These are phyloP conservation scores for Termitomyces sp. DNA, from an alignment of 768 basidiomycete species.

Conservation along the genomic window DNA sequence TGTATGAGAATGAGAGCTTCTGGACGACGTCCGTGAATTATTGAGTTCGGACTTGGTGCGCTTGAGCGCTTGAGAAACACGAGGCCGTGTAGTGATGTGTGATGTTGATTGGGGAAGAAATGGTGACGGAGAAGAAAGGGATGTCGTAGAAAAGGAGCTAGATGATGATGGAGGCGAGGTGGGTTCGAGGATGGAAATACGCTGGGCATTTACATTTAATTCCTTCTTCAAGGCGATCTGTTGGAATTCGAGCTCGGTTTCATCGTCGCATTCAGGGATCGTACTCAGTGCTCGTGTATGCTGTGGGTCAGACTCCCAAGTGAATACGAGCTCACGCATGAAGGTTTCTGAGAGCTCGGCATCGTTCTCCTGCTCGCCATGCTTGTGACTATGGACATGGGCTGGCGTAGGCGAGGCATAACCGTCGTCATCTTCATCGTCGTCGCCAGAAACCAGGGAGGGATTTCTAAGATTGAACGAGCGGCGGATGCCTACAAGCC, in stretches of 20 bases:
- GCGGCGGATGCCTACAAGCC: conserved; percentile 10
- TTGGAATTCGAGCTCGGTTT: conserved; percentile 4
- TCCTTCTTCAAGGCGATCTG: background rate
- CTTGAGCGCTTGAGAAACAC: background rate
- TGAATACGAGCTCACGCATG: conserved; percentile 10
- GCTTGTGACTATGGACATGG: background rate
- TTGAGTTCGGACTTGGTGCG: background rate
- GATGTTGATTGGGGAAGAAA: background rate
- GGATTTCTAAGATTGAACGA: conserved; percentile 1
- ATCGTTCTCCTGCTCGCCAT: background rate
- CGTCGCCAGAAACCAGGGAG: background rate
- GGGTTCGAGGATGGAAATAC: background rate
- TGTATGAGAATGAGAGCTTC: background rate
- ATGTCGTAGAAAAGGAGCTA: background rate
- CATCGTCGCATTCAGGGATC: conserved; percentile 10
- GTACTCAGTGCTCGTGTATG: conserved; percentile 6
- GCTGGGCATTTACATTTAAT: too few species aligned
- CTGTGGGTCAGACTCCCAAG: conserved; percentile 9
- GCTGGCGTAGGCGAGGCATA: conserved; percentile 8
- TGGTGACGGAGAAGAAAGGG: background rate
- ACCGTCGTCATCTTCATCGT: conserved; percentile 4
- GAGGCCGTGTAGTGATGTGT: background rate
- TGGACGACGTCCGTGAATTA: background rate
- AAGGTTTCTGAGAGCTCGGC: conserved; percentile 5
- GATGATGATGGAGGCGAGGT: background rate